Base-by-base conservation (phyloP, 305 asterid genomes). In the Withania somnifera region DNA sequence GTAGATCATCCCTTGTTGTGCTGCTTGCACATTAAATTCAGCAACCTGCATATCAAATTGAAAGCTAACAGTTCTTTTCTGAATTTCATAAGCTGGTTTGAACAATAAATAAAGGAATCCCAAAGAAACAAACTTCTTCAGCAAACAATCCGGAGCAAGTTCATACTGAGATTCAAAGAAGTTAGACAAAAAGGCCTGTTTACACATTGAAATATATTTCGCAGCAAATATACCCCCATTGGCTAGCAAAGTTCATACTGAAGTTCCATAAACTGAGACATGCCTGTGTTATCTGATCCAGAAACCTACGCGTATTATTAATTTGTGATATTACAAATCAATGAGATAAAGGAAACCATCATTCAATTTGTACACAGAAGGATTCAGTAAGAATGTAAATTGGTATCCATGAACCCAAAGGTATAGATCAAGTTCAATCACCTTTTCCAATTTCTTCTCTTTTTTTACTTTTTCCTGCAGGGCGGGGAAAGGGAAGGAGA, bases 1-100 rank as follows among this genome's bases (percentile, higher is more conserved):
- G 87, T 94, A 94, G 67, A 94, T 91, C 91, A 93, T 94, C 87
- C 98, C 98, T 84, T 93, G 98, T 83, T 94, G 97, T 82, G 98
- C 98, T 81, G 97, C 98, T 93, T 91, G 97, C 81, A 94, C 97
- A 85, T 93, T 91, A 88, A 91, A 94, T 84, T 94, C 98, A 64
- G 97, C 92, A 89, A 87, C 98, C 98, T 94, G 88, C 84, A 80
- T 81, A 73, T 83, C 88, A 89, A 87, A 84, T 86, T 47, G 73
- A 81, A 88, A 81, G 66, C 30, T 67, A 67, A 67, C 10, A 36
- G 51, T 20, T 40, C 54, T 69, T 69, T 69, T 20, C 36, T 11
- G 30, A 69, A 20, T 69, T 67, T 42, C 78, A 40, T 69, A 69
- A 40, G 56, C 36, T 69, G 36, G 13, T 42, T 40, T 47, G 52